A percentile compares a stretch with the other conserved stretches of the same genome.
Conservation (phyloP, 2,329 filamentous ascomycete species). For the Pseudogymnoascus sp. region DNA sequence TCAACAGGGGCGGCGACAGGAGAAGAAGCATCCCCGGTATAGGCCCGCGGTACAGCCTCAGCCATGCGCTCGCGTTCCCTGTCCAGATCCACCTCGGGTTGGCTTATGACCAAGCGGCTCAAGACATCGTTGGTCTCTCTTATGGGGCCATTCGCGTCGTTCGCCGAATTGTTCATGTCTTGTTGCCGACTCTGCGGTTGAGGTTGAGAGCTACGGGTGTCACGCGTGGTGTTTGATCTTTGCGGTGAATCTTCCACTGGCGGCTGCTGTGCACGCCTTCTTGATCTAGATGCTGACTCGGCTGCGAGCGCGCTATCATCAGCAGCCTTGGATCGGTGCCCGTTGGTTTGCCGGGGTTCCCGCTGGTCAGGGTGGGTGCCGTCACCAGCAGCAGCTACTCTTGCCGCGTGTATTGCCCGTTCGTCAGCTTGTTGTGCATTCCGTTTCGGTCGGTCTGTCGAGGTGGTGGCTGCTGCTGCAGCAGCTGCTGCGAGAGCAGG, state of each 20-base stretch:
- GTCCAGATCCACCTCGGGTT: conserved; percentile 64
- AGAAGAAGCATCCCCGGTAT: conserved; percentile 18
- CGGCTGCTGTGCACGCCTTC: conserved; percentile 38
- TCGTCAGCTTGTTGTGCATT: conserved; percentile 24
- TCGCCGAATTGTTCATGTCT: conserved; percentile 30
- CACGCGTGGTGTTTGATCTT: conserved; percentile 32
- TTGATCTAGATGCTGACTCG: conserved; percentile 32
- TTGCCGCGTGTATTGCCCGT: conserved; percentile 26
- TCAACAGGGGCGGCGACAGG: conserved; percentile 37
- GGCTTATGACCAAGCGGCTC: conserved; percentile 66
- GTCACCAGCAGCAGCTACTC: conserved; percentile 20
- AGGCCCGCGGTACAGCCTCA: conserved; percentile 38
- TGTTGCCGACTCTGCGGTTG: conserved; percentile 16
- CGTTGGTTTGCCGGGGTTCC: conserved; percentile 34
- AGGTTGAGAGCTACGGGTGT: conserved; percentile 29
- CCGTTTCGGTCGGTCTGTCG: conserved; percentile 16
- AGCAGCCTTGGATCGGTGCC: conserved; percentile 28
- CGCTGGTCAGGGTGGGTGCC: conserved; percentile 28
- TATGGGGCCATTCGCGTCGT: conserved; percentile 48
- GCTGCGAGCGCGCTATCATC: conserved; percentile 25
- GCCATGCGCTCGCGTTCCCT: conserved; percentile 62
- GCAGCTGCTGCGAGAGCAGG: conserved; percentile 27
- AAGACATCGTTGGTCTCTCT: conserved; percentile 74
- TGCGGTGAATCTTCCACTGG: conserved; percentile 34
- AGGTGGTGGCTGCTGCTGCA: conserved; percentile 13